phyloP scores from a whole-genome alignment of 202 grass and related monocot genomes.

The Musa balbisiana region DNA sequence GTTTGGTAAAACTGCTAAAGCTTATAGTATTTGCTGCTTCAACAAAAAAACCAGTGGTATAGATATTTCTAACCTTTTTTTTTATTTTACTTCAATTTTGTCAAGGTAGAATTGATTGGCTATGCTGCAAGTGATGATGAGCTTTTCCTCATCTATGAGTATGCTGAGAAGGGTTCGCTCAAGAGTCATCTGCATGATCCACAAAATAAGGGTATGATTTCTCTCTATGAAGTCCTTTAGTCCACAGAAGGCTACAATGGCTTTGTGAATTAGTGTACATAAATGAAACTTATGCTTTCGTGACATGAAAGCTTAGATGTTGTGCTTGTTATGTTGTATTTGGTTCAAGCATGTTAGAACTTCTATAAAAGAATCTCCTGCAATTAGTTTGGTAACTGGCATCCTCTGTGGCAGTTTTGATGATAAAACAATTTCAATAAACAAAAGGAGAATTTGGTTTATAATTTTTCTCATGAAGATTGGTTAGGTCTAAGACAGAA shows the following conservation, averaged over 20 bases:
- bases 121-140: slow-evolving; percentile 93
- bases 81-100: slow-evolving; percentile 46
- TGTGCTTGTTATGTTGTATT: no score
- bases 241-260: background rate
- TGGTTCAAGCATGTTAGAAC: no score
- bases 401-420: no score
- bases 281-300: background rate
- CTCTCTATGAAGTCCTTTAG: slow-evolving; percentile 21
- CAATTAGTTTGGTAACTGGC: no score
- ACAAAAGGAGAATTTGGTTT: no score
- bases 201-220: slow-evolving; percentile 73
- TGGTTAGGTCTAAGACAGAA: no score
- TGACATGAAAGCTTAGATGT: background rate
- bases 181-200: slow-evolving; percentile 90
- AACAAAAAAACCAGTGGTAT: background rate
- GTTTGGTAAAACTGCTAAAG: slow-evolving; percentile 59
- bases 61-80: slow-evolving; percentile 25
- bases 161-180: slow-evolving; percentile 90
- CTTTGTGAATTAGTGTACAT: background rate
- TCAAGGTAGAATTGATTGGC: slow-evolving; percentile 99
- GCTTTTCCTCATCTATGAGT: slow-evolving; percentile 89
- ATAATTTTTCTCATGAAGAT: no score
- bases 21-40: slow-evolving; percentile 20
- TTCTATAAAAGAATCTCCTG: no score
- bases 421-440: no score